Evolutionary conservation across 2,329 filamentous ascomycete genomes (phyloP).

Genomic region (Penicillium sp.): DNA sequence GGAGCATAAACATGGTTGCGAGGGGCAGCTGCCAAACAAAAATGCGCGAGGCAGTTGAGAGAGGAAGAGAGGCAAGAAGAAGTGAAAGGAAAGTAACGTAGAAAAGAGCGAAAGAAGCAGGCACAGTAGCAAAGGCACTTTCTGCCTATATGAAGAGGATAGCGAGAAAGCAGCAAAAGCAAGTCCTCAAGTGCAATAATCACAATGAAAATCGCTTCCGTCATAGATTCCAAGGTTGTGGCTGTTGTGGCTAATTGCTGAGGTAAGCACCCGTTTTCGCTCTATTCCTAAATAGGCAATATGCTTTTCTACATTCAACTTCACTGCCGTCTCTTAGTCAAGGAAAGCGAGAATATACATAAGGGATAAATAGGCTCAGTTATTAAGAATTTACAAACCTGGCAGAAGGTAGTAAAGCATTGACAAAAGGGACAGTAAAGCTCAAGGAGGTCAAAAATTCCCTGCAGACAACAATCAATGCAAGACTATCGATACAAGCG

Average conservation of each 20-base stretch:
- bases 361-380: too few species aligned
- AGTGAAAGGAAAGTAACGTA: constrained; percentile 4
- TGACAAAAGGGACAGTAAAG: neutral
- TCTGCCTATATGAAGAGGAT: constrained; percentile 1
- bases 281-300: neutral
- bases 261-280: neutral
- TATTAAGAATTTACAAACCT: too few species aligned
- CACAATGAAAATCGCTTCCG: constrained; percentile 20
- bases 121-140: constrained; percentile 1
- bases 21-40: constrained; percentile 28
- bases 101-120: constrained; percentile 2
- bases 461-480: neutral
- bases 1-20: constrained; percentile 57
- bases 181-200: constrained; percentile 5
- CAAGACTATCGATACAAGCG: neutral
- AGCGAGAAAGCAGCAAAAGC: neutral
- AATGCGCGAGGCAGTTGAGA: neutral
- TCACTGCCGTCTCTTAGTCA: neutral
- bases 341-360: neutral
- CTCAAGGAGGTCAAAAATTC: neutral
- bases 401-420: neutral
- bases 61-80: constrained; percentile 1
- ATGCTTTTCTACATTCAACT: neutral
- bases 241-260: constrained; percentile 9
- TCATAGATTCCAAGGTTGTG: constrained; percentile 18